Conservation (phyloP, 2,329 filamentous ascomycete genomes). For the Aspergillus carbonarius region DNA sequence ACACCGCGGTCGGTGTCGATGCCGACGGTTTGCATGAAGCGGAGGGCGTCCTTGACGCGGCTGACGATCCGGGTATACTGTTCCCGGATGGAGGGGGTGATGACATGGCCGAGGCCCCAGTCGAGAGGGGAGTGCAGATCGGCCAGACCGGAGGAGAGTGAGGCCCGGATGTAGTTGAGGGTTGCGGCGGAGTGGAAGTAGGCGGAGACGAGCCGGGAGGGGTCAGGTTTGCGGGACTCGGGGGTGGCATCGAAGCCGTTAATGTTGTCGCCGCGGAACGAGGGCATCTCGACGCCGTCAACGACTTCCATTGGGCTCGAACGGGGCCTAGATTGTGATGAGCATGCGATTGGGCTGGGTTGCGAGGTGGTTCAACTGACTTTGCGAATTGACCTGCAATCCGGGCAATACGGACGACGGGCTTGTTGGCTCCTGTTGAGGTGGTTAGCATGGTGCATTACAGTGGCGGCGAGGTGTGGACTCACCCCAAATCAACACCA, state of each 20-base stretch:
- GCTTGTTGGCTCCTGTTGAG: conserved; percentile 58
- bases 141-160: conserved; percentile 82
- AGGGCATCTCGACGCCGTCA: conserved; percentile 76
- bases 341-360: not conserved
- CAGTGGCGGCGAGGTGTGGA: conserved; percentile 34
- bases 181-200: conserved; percentile 97
- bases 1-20: conserved; percentile 81
- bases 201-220: conserved; percentile 77
- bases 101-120: conserved; percentile 91
- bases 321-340: conserved; percentile 55
- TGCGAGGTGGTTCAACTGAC: conserved; percentile 23
- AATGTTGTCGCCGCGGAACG: conserved; percentile 92
- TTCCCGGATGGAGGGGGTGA: conserved; percentile 75
- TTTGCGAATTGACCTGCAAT: conserved; percentile 99
- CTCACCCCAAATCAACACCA: conserved; percentile 83
- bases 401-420: conserved; percentile 88
- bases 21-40: conserved; percentile 92
- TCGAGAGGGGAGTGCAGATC: conserved; percentile 91
- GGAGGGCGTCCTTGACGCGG: conserved; percentile 84
- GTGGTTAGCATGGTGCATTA: not conserved
- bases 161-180: conserved; percentile 84
- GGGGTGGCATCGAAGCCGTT: conserved; percentile 72
- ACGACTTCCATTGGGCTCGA: conserved; percentile 83
- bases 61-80: conserved; percentile 84
- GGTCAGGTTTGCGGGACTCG: conserved; percentile 77